These are phyloP conservation scores for Apiotrichum montevideense DNA, from an alignment of 1,284 basidiomycete genomes.

Conservation along the genomic window DNA sequence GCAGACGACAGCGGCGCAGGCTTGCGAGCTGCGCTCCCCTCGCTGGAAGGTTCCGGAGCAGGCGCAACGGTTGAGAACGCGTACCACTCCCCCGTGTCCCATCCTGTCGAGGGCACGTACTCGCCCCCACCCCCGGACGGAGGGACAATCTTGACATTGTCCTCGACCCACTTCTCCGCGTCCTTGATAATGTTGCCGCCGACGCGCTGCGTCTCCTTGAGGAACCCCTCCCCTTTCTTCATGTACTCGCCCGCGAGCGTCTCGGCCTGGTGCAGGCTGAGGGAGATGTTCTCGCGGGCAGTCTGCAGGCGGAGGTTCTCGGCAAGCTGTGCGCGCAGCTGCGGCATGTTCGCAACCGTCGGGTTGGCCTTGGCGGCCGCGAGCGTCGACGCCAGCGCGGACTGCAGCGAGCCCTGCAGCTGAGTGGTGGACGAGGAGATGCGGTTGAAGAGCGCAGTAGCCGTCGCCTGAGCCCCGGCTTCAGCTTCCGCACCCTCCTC, in stretches of 20 bases:
- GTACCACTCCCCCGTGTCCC: constrained; percentile 81
- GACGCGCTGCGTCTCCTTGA: constrained; percentile 52
- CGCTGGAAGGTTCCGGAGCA: not conserved
- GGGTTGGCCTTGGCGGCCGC: constrained; percentile 55
- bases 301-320: constrained; percentile 57
- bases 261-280: constrained; percentile 62
- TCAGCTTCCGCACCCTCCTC: not conserved
- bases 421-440: constrained; percentile 33
- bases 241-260: constrained; percentile 63
- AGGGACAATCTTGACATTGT: constrained; percentile 81
- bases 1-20: constrained; percentile 5
- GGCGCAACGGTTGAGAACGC: constrained; percentile 47
- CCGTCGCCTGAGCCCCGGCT: constrained; percentile 17
- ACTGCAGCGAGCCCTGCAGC: constrained; percentile 50
- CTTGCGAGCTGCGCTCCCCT: not conserved
- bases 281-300: constrained; percentile 39
- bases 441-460: constrained; percentile 27
- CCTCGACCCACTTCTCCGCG: constrained; percentile 57
- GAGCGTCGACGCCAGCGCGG: constrained; percentile 54
- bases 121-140: constrained; percentile 53
- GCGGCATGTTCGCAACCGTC: constrained; percentile 36
- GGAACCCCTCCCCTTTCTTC: constrained; percentile 63
- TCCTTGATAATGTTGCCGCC: constrained; percentile 57
- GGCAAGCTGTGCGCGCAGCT: constrained; percentile 58
- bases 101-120: constrained; percentile 51